phyloP scores from a whole-genome alignment of 2,329 filamentous ascomycete genomes.

The Colletotrichum somersetense region DNA sequence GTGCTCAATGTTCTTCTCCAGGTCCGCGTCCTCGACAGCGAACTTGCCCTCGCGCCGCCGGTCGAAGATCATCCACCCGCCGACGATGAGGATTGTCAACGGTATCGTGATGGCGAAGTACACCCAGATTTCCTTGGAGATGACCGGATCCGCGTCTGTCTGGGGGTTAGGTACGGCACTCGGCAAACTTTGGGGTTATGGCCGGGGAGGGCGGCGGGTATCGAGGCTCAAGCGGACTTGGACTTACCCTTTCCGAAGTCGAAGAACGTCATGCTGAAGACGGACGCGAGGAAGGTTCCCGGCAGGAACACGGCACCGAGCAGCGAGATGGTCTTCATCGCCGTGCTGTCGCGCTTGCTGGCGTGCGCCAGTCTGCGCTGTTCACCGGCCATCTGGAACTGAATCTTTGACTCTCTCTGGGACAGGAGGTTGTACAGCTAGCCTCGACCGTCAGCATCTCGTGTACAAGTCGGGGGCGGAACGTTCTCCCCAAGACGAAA shows the following conservation, averaged over 20 bases:
- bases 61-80: constrained; percentile 68
- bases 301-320: constrained; percentile 74
- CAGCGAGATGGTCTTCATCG: constrained; percentile 75
- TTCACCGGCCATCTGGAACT: constrained; percentile 72
- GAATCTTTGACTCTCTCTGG: constrained; percentile 73
- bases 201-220: background rate
- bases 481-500: too few species aligned
- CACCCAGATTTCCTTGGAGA: constrained; percentile 69
- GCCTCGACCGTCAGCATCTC: constrained; percentile 10
- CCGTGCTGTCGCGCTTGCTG: constrained; percentile 71
- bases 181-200: background rate
- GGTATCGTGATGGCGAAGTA: constrained; percentile 74
- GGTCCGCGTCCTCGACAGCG: constrained; percentile 61
- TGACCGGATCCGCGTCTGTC: constrained; percentile 54
- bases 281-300: constrained; percentile 71
- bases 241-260: constrained; percentile 65
- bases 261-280: constrained; percentile 77
- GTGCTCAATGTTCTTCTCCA: constrained; percentile 66
- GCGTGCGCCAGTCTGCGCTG: constrained; percentile 71
- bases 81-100: constrained; percentile 67
- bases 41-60: constrained; percentile 62
- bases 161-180: background rate
- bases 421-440: constrained; percentile 76
- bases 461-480: background rate
- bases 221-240: background rate